These are phyloP conservation scores for Globisporangium spiculum DNA, from an alignment of 352 stramenopile species.

Conservation along the genomic window DNA sequence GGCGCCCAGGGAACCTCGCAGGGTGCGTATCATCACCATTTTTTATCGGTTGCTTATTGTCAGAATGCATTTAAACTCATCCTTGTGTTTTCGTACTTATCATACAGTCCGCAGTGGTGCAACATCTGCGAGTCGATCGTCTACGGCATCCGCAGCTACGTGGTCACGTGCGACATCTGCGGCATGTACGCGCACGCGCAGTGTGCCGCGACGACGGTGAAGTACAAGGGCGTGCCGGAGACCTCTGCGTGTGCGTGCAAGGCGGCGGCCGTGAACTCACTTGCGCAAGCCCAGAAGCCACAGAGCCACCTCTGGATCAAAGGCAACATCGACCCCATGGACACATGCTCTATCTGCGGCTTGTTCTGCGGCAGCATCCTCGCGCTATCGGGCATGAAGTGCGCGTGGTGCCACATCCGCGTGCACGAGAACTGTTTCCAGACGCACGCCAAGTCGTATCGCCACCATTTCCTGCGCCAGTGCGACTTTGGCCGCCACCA, in stretches of 20 bases:
- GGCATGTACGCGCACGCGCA: slow-evolving; percentile 80
- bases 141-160: slow-evolving; percentile 84
- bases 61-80: too few species aligned
- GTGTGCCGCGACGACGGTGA: slow-evolving; percentile 57
- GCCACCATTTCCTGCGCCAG: slow-evolving; percentile 37
- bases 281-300: slow-evolving; percentile 20
- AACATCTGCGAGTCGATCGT: slow-evolving; percentile 79
- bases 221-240: slow-evolving; percentile 29
- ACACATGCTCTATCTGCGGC: slow-evolving; percentile 74
- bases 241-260: slow-evolving; percentile 18
- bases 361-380: slow-evolving; percentile 82
- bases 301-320: slow-evolving; percentile 75
- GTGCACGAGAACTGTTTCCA: slow-evolving; percentile 81
- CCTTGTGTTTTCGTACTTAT: too few species aligned
- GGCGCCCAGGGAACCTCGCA: slow-evolving; percentile 68
- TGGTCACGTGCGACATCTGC: slow-evolving; percentile 83
- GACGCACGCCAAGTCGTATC: slow-evolving; percentile 21
- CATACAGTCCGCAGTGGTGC: slow-evolving; percentile 64
- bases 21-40: slow-evolving; percentile 30
- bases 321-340: slow-evolving; percentile 82
- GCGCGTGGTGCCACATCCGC: slow-evolving; percentile 75
- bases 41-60: too few species aligned
- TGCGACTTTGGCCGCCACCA: slow-evolving; percentile 72
- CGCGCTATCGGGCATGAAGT: slow-evolving; percentile 76
- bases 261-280: slow-evolving; percentile 8